Base-by-base conservation (phyloP, 306 rosid species). In the Malus fusca region DNA sequence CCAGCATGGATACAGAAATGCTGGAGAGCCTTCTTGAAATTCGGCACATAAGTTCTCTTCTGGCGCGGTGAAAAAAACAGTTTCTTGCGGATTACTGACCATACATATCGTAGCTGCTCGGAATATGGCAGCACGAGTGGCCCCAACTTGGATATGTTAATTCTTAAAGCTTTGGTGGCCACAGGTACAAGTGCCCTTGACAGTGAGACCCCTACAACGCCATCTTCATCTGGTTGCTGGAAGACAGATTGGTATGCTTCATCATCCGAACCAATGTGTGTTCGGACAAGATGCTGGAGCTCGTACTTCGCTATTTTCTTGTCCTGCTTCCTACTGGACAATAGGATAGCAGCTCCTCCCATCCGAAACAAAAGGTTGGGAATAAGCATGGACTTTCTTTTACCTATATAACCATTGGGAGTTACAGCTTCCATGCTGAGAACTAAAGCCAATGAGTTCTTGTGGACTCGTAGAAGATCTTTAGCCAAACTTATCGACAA, bases 1-100 rank as follows among this genome's bases (percentile, higher is more conserved):
- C 97, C 98, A 0, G 96, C 97, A 66, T 93, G 92, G 66, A 85
- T 85, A 71, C 96, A 91, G 78, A 91, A 89, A 78, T 87, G 97
- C 82, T 88, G 75, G 11, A 91, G 88, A 19, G 91, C 87, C 79
- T 79, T 88, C 74, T 22, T 87, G 69, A 89, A 93, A 76, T 85
- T 84, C 2, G 90, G 97, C 23, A 79, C 87, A 26, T 80, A 86
- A n/a, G 60, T 26, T 56, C 55, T 81, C 71, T 62, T 73, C 65
- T 79, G 58, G 19, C 21, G 1, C 2, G 3, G 55, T 48, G 18
- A 48, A 48, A 48, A 5, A 0, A 48, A 15, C 2, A 48, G 21
- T 51, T 51, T 51, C 55, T 51, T 51, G 21, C 55, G 8, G 55
- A 51, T 51, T 4, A 51, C 21, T 51, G 55, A 51, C 55, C 55